Base-by-base conservation (phyloP, 768 basidiomycete genomes). In the Trametes coccinea region DNA sequence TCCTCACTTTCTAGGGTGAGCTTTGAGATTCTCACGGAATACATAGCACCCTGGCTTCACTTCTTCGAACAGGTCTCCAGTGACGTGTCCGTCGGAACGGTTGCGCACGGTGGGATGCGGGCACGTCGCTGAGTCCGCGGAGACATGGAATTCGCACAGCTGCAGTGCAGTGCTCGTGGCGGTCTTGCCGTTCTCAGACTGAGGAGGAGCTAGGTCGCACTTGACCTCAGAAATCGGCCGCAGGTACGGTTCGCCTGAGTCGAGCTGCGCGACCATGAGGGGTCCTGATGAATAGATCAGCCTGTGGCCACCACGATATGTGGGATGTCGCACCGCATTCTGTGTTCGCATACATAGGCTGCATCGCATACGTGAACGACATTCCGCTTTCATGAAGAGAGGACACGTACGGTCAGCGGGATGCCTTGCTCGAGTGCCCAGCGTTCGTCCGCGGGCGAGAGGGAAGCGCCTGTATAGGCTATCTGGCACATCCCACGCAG, bases 21-120 rank as follows among this genome's bases (percentile, higher is more conserved):
- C 22, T 22, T 22, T 22, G 22, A n/a, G 6, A 2, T 16, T 50
- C 57, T 50, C 37, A 68, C 71, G 68, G 57, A 72, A 72, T 8
- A 66, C 48, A 30, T 69, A 72, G 30, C 60, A 64, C 14, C 69
- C 69, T 1, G 62, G 63, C 49, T 66, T 57, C 11, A 67, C 65
- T 52, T 71, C 65, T 31, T 71, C 70, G 44, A 72, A 71, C 3
- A 72, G 59, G 44, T 70, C 70, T 2, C 70, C 71, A 2, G 70
- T 60, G n/a, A 67, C 56, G 44, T 68, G 65, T 2, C 68, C 66
- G 34, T 69, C 62, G 2, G 60, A 52, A 5, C 67, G 62, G 39
- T 67, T 69, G 7, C 53, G 58, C 1, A 68, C 53, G 1, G 62
- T 22, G 10, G 62, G 56, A 33, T 62, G 55, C 49, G 61, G 56